Conservation (phyloP, 2,329 filamentous ascomycete species). For the Colletotrichum somersetense region DNA sequence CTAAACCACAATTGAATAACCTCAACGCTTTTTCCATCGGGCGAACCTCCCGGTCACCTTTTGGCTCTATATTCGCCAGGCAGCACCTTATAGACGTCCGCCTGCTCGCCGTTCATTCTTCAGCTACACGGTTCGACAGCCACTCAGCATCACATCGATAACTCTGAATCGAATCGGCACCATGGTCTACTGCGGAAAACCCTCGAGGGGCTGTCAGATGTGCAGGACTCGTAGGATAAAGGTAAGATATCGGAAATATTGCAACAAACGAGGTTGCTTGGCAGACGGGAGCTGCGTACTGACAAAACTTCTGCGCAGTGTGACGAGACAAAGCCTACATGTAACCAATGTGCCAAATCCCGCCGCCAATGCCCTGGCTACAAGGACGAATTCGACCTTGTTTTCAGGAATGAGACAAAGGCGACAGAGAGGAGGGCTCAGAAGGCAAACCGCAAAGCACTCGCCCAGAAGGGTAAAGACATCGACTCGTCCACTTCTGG, state of each 20-base stretch:
- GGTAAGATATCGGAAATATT: conserved; percentile 57
- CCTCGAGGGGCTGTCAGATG: conserved; percentile 79
- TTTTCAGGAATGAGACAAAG: conserved; percentile 79
- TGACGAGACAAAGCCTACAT: conserved; percentile 75
- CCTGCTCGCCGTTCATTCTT: not conserved
- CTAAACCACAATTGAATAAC: conserved; percentile 1
- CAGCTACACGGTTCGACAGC: not conserved
- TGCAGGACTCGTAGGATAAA: conserved; percentile 80
- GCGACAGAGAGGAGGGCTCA: conserved; percentile 74
- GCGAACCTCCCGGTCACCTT: not conserved
- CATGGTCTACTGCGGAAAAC: conserved; percentile 77
- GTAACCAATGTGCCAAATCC: conserved; percentile 74
- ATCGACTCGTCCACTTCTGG: conserved; percentile 44
- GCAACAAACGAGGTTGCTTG: not conserved
- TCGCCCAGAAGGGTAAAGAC: conserved; percentile 53
- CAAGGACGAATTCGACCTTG: conserved; percentile 78
- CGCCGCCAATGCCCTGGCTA: conserved; percentile 75
- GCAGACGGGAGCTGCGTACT: conserved; percentile 32
- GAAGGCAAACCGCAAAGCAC: conserved; percentile 65
- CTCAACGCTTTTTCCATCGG: not conserved
- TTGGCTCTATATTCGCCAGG: not conserved
- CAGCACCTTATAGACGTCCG: not conserved
- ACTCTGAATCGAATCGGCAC: conserved; percentile 39
- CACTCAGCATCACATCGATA: conserved; percentile 49
- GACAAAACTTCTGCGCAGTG: conserved; percentile 60